A percentile compares a stretch with the other conserved stretches of the same genome.
Conservation (phyloP, 2,329 filamentous ascomycete genomes). For the Exophiala aquamarina region DNA sequence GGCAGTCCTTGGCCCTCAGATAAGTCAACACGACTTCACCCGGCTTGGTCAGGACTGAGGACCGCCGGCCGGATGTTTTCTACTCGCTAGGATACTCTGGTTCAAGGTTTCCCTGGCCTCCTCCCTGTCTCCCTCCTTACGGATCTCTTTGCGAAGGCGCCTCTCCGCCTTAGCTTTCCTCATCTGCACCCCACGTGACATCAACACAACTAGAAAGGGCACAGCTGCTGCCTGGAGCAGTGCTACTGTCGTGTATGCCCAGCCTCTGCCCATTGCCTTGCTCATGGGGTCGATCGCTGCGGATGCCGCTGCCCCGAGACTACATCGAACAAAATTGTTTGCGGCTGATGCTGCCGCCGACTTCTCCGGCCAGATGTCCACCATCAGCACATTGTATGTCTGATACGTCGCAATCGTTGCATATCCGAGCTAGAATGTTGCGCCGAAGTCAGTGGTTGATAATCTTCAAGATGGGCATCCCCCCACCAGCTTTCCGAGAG, state of each 20-base stretch:
- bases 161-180: conserved; percentile 4
- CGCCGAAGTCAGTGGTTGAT: no score
- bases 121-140: conserved; percentile 5
- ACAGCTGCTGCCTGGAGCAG: not conserved
- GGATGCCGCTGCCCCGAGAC: conserved; percentile 31
- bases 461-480: no score
- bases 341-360: conserved; percentile 35
- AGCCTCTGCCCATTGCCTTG: conserved; percentile 7
- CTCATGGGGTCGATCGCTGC: conserved; percentile 26
- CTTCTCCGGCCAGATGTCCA: conserved; percentile 16
- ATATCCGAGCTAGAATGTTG: not conserved
- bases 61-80: no score
- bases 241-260: conserved; percentile 7
- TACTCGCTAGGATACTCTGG: not conserved
- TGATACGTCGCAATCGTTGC: conserved; percentile 5
- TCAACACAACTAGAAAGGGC: conserved; percentile 5
- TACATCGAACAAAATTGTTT: conserved; percentile 35
- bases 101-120: not conserved
- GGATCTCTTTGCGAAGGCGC: conserved; percentile 6
- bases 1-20: no score
- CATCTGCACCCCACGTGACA: conserved; percentile 10
- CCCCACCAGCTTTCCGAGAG: no score
- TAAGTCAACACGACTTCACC: no score
- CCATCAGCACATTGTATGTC: conserved; percentile 9
- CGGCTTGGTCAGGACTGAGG: no score